Evolutionary conservation across 805 yeast species (phyloP).

Genomic region (Monosporozyma yasuniensis): DNA sequence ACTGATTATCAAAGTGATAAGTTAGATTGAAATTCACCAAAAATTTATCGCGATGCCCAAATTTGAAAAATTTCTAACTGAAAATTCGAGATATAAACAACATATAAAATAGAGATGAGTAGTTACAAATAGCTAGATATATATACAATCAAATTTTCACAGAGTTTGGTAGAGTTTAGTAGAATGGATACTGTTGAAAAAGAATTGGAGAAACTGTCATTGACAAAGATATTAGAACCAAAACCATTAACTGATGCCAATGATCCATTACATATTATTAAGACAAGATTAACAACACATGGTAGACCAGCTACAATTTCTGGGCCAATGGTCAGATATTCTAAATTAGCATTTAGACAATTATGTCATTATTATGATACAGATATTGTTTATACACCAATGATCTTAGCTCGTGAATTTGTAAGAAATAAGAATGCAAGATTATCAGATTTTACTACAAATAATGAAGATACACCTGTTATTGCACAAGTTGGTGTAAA

Average conservation of each 20-base stretch:
- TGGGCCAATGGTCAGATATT: constrained; percentile 97
- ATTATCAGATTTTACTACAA: constrained; percentile 76
- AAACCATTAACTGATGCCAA: constrained; percentile 35
- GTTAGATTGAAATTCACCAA: not conserved
- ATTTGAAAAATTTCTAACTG: not conserved
- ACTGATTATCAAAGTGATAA: not conserved
- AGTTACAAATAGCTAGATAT: not conserved
- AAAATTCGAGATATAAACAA: not conserved
- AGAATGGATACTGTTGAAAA: not conserved
- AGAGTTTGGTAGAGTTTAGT: not conserved
- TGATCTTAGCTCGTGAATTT: constrained; percentile 94
- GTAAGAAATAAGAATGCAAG: constrained; percentile 79
- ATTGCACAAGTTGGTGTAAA: constrained; percentile 89
- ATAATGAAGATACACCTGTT: constrained; percentile 55
- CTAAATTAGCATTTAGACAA: constrained; percentile 85
- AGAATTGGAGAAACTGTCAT: not conserved
- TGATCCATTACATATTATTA: constrained; percentile 46
- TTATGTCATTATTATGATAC: constrained; percentile 61
- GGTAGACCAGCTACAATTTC: constrained; percentile 54
- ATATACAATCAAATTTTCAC: not conserved
- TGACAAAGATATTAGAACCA: not conserved
- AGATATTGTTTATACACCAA: constrained; percentile 88
- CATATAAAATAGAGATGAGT: not conserved
- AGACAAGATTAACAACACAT: constrained; percentile 35
- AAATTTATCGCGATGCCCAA: not conserved